Evolutionary conservation across 768 basidiomycete genomes (phyloP).

Genomic region (Cystofilobasidium macerans): DNA sequence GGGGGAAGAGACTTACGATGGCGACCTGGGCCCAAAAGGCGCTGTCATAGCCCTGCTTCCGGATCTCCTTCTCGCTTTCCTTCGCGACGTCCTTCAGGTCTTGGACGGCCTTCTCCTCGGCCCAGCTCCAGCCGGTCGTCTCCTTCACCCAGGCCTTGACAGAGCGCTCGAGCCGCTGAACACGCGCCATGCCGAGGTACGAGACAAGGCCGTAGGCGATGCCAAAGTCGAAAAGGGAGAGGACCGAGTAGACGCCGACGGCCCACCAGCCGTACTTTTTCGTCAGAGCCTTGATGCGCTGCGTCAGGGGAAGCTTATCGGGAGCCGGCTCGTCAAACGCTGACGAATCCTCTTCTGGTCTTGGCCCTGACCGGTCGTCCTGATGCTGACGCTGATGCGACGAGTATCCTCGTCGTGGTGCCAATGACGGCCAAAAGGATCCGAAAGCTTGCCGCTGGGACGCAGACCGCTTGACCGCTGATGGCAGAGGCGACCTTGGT

Average conservation of each 20-base stretch:
- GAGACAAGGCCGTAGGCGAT: slow-evolving; percentile 76
- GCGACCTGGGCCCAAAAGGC: slow-evolving; percentile 84
- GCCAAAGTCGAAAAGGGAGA: slow-evolving; percentile 68
- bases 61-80: slow-evolving; percentile 11
- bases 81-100: slow-evolving; percentile 18
- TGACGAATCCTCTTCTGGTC: background rate
- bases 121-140: slow-evolving; percentile 23
- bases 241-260: slow-evolving; percentile 69
- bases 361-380: background rate
- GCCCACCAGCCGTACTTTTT: slow-evolving; percentile 95
- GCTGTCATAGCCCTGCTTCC: slow-evolving; percentile 46
- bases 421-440: too few species aligned
- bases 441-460: too few species aligned
- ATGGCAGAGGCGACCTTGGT: too few species aligned
- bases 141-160: slow-evolving; percentile 37
- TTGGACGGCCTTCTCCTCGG: slow-evolving; percentile 15
- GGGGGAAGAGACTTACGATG: slow-evolving; percentile 10
- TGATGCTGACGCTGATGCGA: background rate
- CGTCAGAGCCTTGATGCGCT: slow-evolving; percentile 67
- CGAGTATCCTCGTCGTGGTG: background rate
- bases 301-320: slow-evolving; percentile 35
- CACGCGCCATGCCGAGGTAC: slow-evolving; percentile 79
- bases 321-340: background rate
- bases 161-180: slow-evolving; percentile 51
- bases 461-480: too few species aligned